Base-by-base conservation (phyloP, 495 filamentous ascomycete genomes). In the Tuber borchii region DNA sequence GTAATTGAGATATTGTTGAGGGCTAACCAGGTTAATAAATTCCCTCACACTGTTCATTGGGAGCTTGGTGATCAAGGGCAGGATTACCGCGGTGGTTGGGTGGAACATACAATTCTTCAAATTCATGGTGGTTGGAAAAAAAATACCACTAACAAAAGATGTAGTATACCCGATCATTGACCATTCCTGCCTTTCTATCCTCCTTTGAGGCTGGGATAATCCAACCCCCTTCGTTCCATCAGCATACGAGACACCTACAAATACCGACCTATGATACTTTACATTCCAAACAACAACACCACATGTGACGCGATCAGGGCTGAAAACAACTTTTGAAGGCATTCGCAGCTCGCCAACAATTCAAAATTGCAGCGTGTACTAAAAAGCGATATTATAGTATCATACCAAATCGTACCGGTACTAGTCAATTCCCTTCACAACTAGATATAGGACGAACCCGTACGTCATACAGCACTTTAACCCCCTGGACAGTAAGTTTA, bases 121-220 rank as follows among this genome's bases (percentile, higher is more conserved):
- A 31, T 65, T 65, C 56, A 65, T 65, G 56, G 56, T 65, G 56
- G 56, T 17, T 65, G 56, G 56, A 20, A 51, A 31, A 31, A 65
- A 31, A 31, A n/a, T 9, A 6, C 26, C 8, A n/a, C 56, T 65
- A 65, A 65, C 56, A 31, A 31, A 12, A 65, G n/a, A 65, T 65
- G 56, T 65, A 65, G 56, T 31, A 31, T 77, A 77, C 71, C 71
- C 65, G 76, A 77, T 77, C 61, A 71, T 44, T 40, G 43, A 17
- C 40, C 39, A 40, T 40, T 40, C 39, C 39, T 40, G 37, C 5
- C 39, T 39, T 40, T 43, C 26, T 31, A 42, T 19, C 40, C 65
- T 48, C 34, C 12, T 70, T 51, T 42, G 10, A 7, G 20, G 37
- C 2, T 14, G n/a, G 48, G 31, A 76, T 65, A 26, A 14, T 65